Percentiles rank a stretch among this genome's conserved stretches.
phyloP scores from a whole-genome alignment of 2,329 filamentous ascomycete species.

The Microsporum ferrugineum region DNA sequence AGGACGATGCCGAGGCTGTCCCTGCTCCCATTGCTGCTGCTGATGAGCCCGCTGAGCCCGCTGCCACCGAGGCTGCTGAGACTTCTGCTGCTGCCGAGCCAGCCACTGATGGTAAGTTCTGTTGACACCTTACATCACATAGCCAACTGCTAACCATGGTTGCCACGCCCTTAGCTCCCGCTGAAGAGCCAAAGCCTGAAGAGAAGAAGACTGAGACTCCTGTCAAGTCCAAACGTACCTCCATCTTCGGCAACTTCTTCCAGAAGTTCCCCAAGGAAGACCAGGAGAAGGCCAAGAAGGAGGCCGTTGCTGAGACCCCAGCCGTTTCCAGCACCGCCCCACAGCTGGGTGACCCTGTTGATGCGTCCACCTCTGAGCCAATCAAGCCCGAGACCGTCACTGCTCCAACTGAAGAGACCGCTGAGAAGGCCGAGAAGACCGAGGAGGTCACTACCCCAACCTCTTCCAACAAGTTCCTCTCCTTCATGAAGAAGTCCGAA shows the following conservation, averaged over 20 bases:
- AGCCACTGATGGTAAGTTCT: slow-evolving; percentile 25
- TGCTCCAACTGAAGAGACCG: slow-evolving; percentile 26
- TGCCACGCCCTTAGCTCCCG: slow-evolving; percentile 26
- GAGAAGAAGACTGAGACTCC: slow-evolving; percentile 38
- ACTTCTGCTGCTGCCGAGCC: slow-evolving; percentile 26
- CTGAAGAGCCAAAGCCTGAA: slow-evolving; percentile 43
- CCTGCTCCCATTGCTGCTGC: slow-evolving; percentile 33
- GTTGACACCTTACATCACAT: slow-evolving; percentile 17
- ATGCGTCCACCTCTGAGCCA: slow-evolving; percentile 28
- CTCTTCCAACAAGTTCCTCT: slow-evolving; percentile 23
- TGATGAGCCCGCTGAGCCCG: slow-evolving; percentile 28
- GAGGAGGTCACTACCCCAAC: slow-evolving; percentile 19
- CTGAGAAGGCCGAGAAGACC: slow-evolving; percentile 19
- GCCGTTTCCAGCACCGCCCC: slow-evolving; percentile 39
- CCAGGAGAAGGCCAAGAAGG: slow-evolving; percentile 39
- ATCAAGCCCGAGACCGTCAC: slow-evolving; percentile 34
- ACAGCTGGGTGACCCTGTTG: slow-evolving; percentile 37
- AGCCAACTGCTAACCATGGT: slow-evolving; percentile 8
- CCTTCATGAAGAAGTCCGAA: slow-evolving; percentile 26
- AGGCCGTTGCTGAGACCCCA: slow-evolving; percentile 38
- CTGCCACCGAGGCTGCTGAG: slow-evolving; percentile 22
- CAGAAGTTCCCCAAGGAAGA: slow-evolving; percentile 49
- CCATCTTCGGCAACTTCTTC: slow-evolving; percentile 65
- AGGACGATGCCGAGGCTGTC: slow-evolving; percentile 28
- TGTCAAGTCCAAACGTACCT: slow-evolving; percentile 65